Percentiles rank a stretch among this genome's conserved stretches.
phyloP scores from a whole-genome alignment of 306 rosid genomes.

The Biancaea sappan region DNA sequence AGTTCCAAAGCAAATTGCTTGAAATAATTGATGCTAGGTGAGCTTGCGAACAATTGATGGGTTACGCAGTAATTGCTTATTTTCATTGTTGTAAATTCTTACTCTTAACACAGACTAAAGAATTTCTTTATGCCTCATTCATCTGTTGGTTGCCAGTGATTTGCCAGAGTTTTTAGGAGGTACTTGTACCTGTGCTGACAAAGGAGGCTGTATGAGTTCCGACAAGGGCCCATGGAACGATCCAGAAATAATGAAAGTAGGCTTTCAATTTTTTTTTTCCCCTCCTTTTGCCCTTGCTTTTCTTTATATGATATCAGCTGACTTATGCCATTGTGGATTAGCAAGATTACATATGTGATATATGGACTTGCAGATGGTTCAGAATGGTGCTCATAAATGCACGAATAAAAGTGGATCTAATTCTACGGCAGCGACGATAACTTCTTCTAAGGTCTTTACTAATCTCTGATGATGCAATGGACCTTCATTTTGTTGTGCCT shows the following conservation, averaged over 20 bases:
- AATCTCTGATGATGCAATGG: conserved; percentile 23
- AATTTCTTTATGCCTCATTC: background rate
- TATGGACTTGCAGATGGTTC: conserved; percentile 74
- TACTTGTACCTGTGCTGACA: conserved; percentile 75
- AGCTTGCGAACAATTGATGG: conserved; percentile 31
- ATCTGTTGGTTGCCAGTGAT: conserved; percentile 56
- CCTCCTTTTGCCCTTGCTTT: background rate
- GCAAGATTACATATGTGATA: background rate
- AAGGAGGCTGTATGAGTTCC: conserved; percentile 90
- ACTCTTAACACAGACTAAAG: background rate
- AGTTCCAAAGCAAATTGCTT: conserved; percentile 82
- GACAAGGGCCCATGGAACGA: conserved; percentile 98
- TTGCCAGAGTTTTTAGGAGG: conserved; percentile 92
- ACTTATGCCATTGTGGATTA: conserved; percentile 10
- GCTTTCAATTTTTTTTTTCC: background rate
- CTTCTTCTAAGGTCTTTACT: conserved; percentile 39
- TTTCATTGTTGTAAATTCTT: background rate
- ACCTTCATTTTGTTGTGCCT: conserved; percentile 15
- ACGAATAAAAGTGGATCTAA: conserved; percentile 31
- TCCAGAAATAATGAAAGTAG: conserved; percentile 58
- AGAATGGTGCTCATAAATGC: conserved; percentile 75
- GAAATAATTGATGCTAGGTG: conserved; percentile 88
- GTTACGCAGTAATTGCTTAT: background rate
- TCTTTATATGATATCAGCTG: background rate
- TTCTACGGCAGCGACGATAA: conserved; percentile 42